Conservation (phyloP, 139 green algal species). For the Ettlia oleoabundans region DNA sequence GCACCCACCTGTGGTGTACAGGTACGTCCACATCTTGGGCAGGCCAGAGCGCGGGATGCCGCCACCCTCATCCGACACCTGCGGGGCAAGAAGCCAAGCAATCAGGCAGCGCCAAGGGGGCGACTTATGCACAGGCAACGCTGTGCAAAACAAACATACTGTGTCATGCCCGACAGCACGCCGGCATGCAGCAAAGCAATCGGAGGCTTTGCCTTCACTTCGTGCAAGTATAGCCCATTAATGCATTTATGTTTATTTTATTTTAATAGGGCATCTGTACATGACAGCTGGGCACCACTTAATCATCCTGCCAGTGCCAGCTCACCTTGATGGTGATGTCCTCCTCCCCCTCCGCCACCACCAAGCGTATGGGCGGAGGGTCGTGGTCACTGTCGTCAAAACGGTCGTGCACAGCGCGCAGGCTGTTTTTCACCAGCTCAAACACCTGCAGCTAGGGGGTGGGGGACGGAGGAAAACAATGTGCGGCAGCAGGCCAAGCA, state of each 20-base stretch:
- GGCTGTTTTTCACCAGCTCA: conserved; percentile 95
- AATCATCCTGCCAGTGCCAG: background rate
- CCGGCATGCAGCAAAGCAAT: too few species aligned
- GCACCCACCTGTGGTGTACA: conserved; percentile 92
- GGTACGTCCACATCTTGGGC: conserved; percentile 97
- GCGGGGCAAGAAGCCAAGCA: background rate
- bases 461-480: background rate
- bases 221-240: too few species aligned
- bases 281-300: background rate
- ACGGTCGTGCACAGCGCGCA: conserved; percentile 90
- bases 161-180: too few species aligned
- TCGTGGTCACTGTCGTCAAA: conserved; percentile 84
- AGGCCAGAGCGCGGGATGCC: conserved; percentile 94
- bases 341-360: conserved; percentile 95
- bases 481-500: too few species aligned
- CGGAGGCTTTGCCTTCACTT: too few species aligned
- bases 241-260: too few species aligned
- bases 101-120: background rate
- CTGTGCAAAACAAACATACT: too few species aligned
- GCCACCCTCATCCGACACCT: conserved; percentile 93
- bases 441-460: conserved; percentile 58
- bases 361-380: conserved; percentile 88
- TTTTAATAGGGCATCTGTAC: too few species aligned
- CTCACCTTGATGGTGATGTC: conserved; percentile 97
- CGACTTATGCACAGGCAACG: too few species aligned